Evolutionary conservation across 2,329 filamentous ascomycete genomes (phyloP), one percentile per base, ranked within the genome.

Genomic region (Penicillium italicum): DNA sequence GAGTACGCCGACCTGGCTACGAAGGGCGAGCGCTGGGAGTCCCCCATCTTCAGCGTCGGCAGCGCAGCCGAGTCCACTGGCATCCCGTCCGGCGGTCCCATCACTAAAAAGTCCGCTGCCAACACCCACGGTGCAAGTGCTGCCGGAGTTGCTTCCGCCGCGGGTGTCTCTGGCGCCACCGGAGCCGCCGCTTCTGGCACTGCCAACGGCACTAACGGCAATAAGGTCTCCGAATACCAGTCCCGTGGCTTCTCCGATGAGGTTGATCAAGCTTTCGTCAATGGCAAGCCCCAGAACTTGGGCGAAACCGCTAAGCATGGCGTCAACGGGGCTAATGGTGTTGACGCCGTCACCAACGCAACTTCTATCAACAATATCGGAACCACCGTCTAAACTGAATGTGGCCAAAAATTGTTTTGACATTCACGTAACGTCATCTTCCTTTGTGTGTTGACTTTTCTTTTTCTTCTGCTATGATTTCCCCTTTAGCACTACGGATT

Each of bases 11-110:
- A 97, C 22, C 82, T 96, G 55, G 90, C 93, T 9, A 80, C 80
- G 63, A 91, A 94, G 84, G 94, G 94, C 50, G 89, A 96, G 53
- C 87, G 86, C 74, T 99, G 94, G 94, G 88, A 96, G 80, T 95
- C 89, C 58, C 91, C 93, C 10, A 85, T 99, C 68, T 99, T 99
- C 79, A 87, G 85, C 57, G 88, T 97, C 65, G 93, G 94, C 45
- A 82, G 78, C 41, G 91, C 92, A 11, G 79, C 83, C 53, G 86
- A 87, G 75, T 91, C 89, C 40, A 81, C 76, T 24, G 83, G 88
- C 67, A 81, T 97, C 41, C 91, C 92, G 1, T 71, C 76, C 59
- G 70, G 80, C 36, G 72, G 74, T 1, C 64, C 77, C 36, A 75
- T 88, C 50, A 79, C 73, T 34, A 83, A 85, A 67, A 88, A 88